Base-by-base conservation (phyloP, 2,329 filamentous ascomycete species). In the Stemphylium beticola region DNA sequence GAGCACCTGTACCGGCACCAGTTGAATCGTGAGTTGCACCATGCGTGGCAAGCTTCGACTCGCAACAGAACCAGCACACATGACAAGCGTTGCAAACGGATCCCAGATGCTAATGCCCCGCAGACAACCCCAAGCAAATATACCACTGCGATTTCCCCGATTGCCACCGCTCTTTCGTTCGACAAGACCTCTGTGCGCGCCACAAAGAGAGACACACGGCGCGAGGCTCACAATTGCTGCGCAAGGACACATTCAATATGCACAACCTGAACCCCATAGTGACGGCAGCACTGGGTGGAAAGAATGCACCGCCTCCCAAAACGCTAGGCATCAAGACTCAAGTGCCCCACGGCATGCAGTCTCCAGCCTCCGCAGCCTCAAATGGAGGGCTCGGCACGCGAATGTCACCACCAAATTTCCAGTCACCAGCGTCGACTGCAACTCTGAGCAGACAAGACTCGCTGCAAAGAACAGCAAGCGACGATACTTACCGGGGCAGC, bases 1-100 rank as follows among this genome's bases (percentile, higher is more conserved):
- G 95, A 98, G 77, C 95, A 99, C 80, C 81, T 99, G 79, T 97
- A 97, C 78, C 87, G 95, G 40, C 93, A 98, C 77, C 93, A 98
- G 78, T 79, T 98, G 64, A 99, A 99, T 74, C 95, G 90, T 92
- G 82, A 75, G 87, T 80, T 43, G 8, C 34, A 20, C 22, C 32
- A 37, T 10, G 20, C 18, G 17, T 40, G 2, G 33, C 31, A 45
- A 29, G 20, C 49, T 45, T 31, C 34, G 14, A 18, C 14, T 40
- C 29, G n/a, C 37, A 22, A 38, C 11, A 38, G 4, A 15, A 10
- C 22, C 22, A n/a, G 7, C 15, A 26, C 11, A 20, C 2, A 20
- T 29, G 24, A 12, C 20, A 12, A 24, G 8, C 22, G 15, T 3
- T 9, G 7, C 42, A 31, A 12, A 24, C 12, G 8, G 18, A 9